phyloP scores from a whole-genome alignment of 768 basidiomycete species.

The Hericium erinaceus region DNA sequence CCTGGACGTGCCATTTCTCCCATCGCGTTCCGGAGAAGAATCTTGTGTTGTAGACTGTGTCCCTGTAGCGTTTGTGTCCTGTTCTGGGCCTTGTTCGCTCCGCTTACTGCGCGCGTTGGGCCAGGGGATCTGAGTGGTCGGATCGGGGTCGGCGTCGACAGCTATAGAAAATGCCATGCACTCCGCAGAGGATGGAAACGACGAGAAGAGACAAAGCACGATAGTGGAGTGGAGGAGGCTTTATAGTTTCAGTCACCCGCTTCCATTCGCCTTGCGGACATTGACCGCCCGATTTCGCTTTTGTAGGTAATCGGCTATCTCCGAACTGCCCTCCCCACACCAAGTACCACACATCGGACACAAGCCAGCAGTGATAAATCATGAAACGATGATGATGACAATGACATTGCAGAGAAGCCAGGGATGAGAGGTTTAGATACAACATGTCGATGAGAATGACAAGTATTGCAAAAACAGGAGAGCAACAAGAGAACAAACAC shows the following conservation, averaged over 20 bases:
- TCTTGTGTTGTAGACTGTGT: not conserved
- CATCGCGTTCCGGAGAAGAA: not conserved
- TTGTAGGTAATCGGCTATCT: not conserved
- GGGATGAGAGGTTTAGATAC: not conserved
- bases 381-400: not conserved
- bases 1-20: not conserved
- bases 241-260: not conserved
- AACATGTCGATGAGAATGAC: not conserved
- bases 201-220: not conserved
- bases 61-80: not conserved
- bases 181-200: not conserved
- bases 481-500: not conserved
- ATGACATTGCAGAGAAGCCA: not conserved
- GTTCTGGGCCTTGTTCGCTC: conserved; percentile 16
- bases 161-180: conserved; percentile 53
- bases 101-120: conserved; percentile 26
- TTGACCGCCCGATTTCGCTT: not conserved
- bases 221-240: not conserved
- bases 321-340: not conserved
- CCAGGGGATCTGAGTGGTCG: conserved; percentile 76
- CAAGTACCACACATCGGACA: too few relatives aligned
- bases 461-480: not conserved
- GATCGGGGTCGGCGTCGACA: conserved; percentile 53
- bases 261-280: not conserved
- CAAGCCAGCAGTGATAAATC: too few relatives aligned